phyloP scores from a whole-genome alignment of 495 filamentous ascomycete genomes.

The Cercophora sp. region DNA sequence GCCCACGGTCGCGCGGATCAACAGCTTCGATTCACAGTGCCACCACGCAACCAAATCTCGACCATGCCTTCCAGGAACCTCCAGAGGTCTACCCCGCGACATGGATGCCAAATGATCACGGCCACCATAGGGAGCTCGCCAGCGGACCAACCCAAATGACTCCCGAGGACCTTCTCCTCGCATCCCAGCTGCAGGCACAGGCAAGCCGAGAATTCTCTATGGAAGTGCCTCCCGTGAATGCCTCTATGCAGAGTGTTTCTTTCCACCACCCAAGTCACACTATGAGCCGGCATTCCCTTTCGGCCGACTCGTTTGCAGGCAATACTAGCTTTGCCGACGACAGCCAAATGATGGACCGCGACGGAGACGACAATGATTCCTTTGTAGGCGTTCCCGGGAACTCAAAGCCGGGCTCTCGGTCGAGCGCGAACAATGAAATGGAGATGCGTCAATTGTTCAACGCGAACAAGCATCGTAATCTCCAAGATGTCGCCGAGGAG shows the following conservation, averaged over 20 bases:
- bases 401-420: slow-evolving; percentile 58
- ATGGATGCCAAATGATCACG: slow-evolving; percentile 46
- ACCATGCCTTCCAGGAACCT: slow-evolving; percentile 52
- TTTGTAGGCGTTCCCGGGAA: slow-evolving; percentile 47
- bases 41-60: slow-evolving; percentile 62
- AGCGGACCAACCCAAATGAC: slow-evolving; percentile 42
- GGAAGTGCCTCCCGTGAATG: slow-evolving; percentile 49
- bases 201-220: slow-evolving; percentile 48
- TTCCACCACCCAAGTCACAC: slow-evolving; percentile 47
- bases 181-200: slow-evolving; percentile 52
- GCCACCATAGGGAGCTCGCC: slow-evolving; percentile 41
- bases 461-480: slow-evolving; percentile 65
- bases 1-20: slow-evolving; percentile 74
- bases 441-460: slow-evolving; percentile 83
- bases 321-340: slow-evolving; percentile 64
- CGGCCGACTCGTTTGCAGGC: slow-evolving; percentile 48
- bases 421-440: slow-evolving; percentile 81
- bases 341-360: slow-evolving; percentile 61
- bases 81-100: slow-evolving; percentile 52
- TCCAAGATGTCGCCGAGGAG: slow-evolving; percentile 81
- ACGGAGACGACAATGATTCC: slow-evolving; percentile 62
- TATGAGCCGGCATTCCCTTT: slow-evolving; percentile 50
- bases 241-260: slow-evolving; percentile 44
- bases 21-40: slow-evolving; percentile 76
- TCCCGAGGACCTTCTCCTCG: slow-evolving; percentile 65